Percentiles rank a stretch among this genome's conserved stretches.
These are phyloP conservation scores for Verticillium nubilum DNA, from an alignment of 2,329 filamentous ascomycete genomes.

Conservation along the genomic window DNA sequence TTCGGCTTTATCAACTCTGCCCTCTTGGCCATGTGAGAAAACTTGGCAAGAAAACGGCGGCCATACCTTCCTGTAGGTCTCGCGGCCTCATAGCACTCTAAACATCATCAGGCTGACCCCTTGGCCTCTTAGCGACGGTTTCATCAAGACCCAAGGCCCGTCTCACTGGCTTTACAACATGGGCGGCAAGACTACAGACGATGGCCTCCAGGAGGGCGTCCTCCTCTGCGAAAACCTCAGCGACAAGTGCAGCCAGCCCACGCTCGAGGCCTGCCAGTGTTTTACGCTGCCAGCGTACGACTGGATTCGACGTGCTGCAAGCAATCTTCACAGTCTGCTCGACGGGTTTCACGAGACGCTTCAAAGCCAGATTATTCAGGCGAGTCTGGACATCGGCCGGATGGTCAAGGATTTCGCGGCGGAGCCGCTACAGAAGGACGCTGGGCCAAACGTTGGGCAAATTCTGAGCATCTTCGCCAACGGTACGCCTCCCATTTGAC, in stretches of 20 bases:
- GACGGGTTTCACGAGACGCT: not conserved
- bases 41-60: too few species aligned
- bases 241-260: not conserved
- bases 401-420: not conserved
- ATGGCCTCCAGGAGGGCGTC: not conserved
- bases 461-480: not conserved
- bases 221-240: not conserved
- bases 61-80: not conserved
- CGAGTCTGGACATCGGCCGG: not conserved
- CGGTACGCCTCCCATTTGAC: not conserved
- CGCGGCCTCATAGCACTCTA: not conserved
- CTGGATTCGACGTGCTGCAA: not conserved
- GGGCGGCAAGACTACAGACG: not conserved
- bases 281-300: not conserved
- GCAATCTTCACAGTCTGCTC: not conserved
- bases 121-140: not conserved
- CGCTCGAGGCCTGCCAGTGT: not conserved
- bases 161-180: not conserved
- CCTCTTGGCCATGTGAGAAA: too few species aligned
- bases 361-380: not conserved
- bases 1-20: too few species aligned
- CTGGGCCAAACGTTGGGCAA: not conserved
- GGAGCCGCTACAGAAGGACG: not conserved
- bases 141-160: not conserved
- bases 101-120: too few species aligned